Base-by-base conservation (phyloP, 139 green algal genomes). In the Ulvella scutata region DNA sequence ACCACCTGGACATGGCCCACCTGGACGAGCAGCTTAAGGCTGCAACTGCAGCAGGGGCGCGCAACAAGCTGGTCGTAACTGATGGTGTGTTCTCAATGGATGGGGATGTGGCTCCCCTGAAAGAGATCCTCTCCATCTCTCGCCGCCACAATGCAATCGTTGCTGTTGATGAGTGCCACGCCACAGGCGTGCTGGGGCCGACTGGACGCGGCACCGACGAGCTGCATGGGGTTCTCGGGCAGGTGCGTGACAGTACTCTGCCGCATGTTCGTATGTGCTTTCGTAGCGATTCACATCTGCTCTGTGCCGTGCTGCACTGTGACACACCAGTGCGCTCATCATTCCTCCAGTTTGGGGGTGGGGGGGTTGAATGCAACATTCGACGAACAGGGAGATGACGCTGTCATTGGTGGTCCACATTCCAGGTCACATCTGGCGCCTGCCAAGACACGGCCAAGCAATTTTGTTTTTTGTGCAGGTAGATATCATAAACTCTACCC, bases 71-170 rank as follows among this genome's bases (percentile, higher is more conserved):
- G n/a, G 81, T 91, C 21, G 87, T 82, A 4, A 91, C 87, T 36
- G 87, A 88, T 72, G 82, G 80, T 34, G 85, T 90, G 3, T 92
- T 90, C 76, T 84, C 72, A 35, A 90, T 92, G 88, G 85, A 91
- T 62, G 88, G 88, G 35, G 43, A 88, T 61, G 76, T 89, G 1
- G 84, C 83, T 7, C 82, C 75, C 7, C 76, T 85, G 37, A 3
- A 34, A 4, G 29, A 74, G n/a, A 92, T 92, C 35, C 43, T 81
- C 10, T n/a, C 35, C 7, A 76, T 90, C 23, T 84, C 86, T 20
- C 34, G 82, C 3, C 80, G 83, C 59, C 78, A 89, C 75, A 62
- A 81, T 38, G 84, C 86, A 23, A 37, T 82, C 17, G 75, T 85
- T n/a, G 72, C 85, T 40, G 74, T 87, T 35, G 84, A 89, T 59